Percentiles rank a stretch among this genome's conserved stretches.
Conservation (phyloP, 345 rosid species). For the Salix udensis region DNA sequence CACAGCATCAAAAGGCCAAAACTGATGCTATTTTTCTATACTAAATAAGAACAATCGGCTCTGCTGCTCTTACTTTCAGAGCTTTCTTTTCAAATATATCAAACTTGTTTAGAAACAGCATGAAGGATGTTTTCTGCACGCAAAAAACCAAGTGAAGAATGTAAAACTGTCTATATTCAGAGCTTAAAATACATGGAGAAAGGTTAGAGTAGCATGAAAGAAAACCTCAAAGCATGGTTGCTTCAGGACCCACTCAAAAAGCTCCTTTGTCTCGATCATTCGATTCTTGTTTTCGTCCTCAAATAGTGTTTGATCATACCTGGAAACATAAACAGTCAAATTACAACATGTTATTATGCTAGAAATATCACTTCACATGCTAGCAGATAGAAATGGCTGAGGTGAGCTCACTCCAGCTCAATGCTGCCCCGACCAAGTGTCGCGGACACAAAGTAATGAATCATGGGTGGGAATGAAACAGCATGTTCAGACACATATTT, state of each 20-base stretch:
- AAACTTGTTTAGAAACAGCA: conserved; percentile 93
- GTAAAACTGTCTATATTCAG: background rate
- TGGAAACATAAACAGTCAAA: conserved; percentile 24
- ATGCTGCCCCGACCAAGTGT: background rate
- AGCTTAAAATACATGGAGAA: background rate
- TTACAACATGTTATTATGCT: background rate
- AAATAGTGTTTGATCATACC: conserved; percentile 92
- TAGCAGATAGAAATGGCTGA: background rate
- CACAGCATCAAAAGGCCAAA: conserved; percentile 10
- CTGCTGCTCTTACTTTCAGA: conserved; percentile 54
- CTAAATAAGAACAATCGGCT: background rate
- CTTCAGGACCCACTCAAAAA: conserved; percentile 94
- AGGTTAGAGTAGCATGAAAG: background rate
- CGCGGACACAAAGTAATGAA: background rate
- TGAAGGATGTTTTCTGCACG: conserved; percentile 93
- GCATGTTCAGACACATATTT: background rate
- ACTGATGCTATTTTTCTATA: background rate
- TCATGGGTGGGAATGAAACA: background rate
- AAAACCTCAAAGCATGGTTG: conserved; percentile 96
- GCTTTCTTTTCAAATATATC: conserved; percentile 96
- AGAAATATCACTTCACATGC: background rate
- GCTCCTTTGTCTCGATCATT: conserved; percentile 91
- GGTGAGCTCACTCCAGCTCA: background rate
- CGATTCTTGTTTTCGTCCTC: conserved; percentile 90
- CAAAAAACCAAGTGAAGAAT: conserved; percentile 4